Base-by-base conservation (phyloP, 768 basidiomycete genomes). In the Leccinum fibrillosum region DNA sequence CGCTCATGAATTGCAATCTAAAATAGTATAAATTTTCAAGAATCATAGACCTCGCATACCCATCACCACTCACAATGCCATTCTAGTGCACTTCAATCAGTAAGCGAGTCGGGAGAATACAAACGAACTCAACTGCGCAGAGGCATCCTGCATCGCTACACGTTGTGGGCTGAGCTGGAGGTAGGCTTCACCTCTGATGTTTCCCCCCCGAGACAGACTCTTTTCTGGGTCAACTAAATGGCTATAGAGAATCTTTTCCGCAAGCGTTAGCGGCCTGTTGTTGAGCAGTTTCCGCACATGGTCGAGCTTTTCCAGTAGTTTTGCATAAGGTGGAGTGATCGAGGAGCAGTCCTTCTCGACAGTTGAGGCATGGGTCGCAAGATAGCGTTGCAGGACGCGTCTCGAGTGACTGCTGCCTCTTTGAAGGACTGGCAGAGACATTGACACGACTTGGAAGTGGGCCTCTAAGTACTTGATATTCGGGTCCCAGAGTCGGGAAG, bases 121-220 rank as follows among this genome's bases (percentile, higher is more conserved):
- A 17, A 26, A 53, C 44, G 53, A 35, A 78, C 91, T 74, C 76
- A 92, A 67, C 90, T 94, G 92, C 45, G 92, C 86, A 57, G 87
- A 90, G 63, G 90, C 89, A 78, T 97, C 93, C 70, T 98, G 96
- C 92, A 98, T 97, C 13, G 97, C 97, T 30, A 98, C 97, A 59
- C 97, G 79, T 73, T 96, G 90, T 5, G 96, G 97, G 61, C 77
- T 81, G 34, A 99, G 82, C 76, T 94, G 94, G 49, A 99, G 80
- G 74, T 98, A 96, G 8, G 86, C 80, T 71, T 94, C 86, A 19
- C 95, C 96, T 65, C 95, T 80, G 42, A 93, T 80, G 63, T 82
- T 86, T 30, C 85, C 83, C 28, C 83, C 83, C 48, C 81, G 74
- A 35, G 81, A 80, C 49, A 95, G 74, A 54, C 78, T 85, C 66